Percentiles rank a stretch among this genome's conserved stretches.
These are phyloP conservation scores for Parsonsia alboflavescens DNA, from an alignment of 257 asterid genomes.

Conservation along the genomic window DNA sequence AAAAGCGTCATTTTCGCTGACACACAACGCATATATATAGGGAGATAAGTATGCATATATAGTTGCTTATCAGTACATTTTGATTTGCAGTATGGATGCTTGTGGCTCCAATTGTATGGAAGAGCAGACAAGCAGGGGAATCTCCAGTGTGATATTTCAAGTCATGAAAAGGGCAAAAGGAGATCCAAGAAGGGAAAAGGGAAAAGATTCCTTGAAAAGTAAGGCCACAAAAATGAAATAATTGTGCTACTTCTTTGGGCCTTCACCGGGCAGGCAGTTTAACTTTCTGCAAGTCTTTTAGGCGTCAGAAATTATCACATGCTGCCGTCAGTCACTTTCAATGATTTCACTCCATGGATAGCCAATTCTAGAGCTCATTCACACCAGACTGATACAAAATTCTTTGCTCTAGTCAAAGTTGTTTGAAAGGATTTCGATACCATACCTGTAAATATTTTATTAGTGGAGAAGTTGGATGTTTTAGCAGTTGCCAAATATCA, in stretches of 20 bases:
- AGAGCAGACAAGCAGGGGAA: conserved; percentile 33
- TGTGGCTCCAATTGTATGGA: conserved; percentile 45
- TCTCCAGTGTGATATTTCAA: conserved; percentile 17
- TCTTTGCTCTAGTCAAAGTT: neutral
- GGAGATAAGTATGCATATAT: neutral
- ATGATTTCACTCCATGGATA: conserved; percentile 7
- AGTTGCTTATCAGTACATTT: neutral
- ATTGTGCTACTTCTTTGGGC: conserved; percentile 4
- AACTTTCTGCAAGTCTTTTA: neutral
- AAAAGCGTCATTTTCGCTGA: neutral
- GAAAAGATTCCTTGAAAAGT: neutral
- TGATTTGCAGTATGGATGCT: conserved; percentile 43
- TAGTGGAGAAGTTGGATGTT: neutral
- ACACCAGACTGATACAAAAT: neutral
- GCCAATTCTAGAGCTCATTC: neutral
- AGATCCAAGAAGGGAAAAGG: neutral
- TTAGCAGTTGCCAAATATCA: neutral
- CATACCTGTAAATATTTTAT: conserved; percentile 2
- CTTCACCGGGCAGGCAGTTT: neutral
- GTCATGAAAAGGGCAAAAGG: neutral
- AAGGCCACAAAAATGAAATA: conserved; percentile 5
- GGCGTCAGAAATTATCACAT: conserved; percentile 4
- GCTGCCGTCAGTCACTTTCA: neutral
- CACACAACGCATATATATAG: neutral
- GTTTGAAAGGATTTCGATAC: neutral